Percentiles rank a stretch among this genome's conserved stretches.
These are phyloP conservation scores for Neurospora sp. DNA, from an alignment of 2,329 filamentous ascomycete genomes.

Conservation along the genomic window DNA sequence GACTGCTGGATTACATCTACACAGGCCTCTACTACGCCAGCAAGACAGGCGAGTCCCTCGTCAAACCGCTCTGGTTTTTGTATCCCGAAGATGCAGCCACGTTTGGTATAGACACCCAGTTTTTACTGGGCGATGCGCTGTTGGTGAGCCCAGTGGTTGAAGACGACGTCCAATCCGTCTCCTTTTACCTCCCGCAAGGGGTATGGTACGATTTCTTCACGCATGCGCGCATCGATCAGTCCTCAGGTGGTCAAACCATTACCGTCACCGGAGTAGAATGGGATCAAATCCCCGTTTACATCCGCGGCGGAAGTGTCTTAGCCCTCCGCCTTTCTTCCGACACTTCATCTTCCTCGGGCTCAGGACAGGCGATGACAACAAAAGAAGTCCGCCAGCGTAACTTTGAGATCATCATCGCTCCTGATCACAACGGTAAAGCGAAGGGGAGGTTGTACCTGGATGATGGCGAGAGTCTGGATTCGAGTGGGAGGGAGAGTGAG, in stretches of 20 bases:
- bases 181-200: constrained; percentile 13
- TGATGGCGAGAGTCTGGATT: constrained; percentile 26
- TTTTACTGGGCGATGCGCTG: constrained; percentile 2
- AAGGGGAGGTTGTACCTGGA: constrained; percentile 40
- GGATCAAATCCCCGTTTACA: constrained; percentile 47
- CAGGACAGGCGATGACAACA: constrained; percentile 39
- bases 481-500: constrained; percentile 5
- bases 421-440: constrained; percentile 35
- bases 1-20: constrained; percentile 64
- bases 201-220: constrained; percentile 43
- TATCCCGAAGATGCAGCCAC: constrained; percentile 40
- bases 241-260: constrained; percentile 19
- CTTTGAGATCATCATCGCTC: constrained; percentile 40
- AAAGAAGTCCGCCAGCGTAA: constrained; percentile 34
- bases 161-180: constrained; percentile 10
- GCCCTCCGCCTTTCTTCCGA: background rate
- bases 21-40: constrained; percentile 54
- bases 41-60: constrained; percentile 53
- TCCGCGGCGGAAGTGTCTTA: constrained; percentile 25
- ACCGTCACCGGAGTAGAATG: constrained; percentile 7
- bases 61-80: constrained; percentile 59
- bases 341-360: fast-evolving
- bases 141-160: constrained; percentile 7
- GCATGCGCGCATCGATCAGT: constrained; percentile 29
- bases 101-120: constrained; percentile 29